A percentile compares a stretch with the other conserved stretches of the same genome.
Evolutionary conservation across 2,329 filamentous ascomycete genomes (phyloP).

Genomic region (Leptodontidium sp.): DNA sequence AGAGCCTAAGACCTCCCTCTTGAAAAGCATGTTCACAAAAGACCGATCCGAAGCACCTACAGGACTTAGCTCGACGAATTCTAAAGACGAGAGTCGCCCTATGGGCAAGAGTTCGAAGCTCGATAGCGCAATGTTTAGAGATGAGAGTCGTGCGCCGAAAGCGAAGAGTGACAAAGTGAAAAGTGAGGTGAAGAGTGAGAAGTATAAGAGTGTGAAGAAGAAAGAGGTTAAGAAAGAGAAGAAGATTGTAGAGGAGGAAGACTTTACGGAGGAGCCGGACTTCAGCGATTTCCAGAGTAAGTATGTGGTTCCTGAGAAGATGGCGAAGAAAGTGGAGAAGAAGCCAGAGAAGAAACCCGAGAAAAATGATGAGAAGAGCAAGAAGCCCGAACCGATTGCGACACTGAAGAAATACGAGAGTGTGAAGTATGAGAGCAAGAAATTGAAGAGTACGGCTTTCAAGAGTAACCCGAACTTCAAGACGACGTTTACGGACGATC

Average conservation of each 20-base stretch:
- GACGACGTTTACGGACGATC: not conserved
- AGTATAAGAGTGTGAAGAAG: constrained; percentile 1
- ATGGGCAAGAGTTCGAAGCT: not conserved
- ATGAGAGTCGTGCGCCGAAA: not conserved
- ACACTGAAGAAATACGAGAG: not conserved
- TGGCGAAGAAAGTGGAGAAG: not conserved
- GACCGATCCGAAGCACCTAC: not conserved
- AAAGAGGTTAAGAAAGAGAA: not conserved
- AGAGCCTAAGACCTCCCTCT: not conserved
- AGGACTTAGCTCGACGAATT: not conserved
- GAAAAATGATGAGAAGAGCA: not conserved
- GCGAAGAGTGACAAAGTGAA: not conserved
- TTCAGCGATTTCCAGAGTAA: not conserved
- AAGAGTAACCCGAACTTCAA: not conserved
- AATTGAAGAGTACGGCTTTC: not conserved
- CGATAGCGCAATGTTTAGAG: not conserved
- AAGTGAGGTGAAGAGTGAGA: not conserved
- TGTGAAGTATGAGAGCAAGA: not conserved
- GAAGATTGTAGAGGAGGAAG: not conserved
- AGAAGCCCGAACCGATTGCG: not conserved
- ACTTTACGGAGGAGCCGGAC: constrained; percentile 1
- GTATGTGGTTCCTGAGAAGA: not conserved
- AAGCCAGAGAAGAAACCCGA: not conserved
- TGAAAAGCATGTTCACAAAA: constrained; percentile 1
- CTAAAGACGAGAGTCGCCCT: not conserved